A percentile compares a stretch with the other conserved stretches of the same genome.
Conservation (phyloP, 2,329 filamentous ascomycete genomes). For the Trichoderma guizhouense region DNA sequence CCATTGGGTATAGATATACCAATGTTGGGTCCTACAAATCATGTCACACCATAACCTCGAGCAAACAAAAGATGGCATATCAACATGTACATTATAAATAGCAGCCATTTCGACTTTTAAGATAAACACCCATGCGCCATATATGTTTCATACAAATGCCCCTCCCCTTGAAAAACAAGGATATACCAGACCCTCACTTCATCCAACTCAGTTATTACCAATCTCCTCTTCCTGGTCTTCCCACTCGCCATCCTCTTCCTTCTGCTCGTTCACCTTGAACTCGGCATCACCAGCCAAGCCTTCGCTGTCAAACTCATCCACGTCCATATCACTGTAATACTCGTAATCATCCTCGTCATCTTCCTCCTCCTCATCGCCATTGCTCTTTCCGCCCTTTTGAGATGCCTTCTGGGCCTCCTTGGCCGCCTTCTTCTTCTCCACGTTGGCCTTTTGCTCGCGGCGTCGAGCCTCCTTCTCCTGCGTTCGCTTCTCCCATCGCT, state of each 20-base stretch:
- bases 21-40: background rate
- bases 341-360: constrained; percentile 43
- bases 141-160: constrained; percentile 1
- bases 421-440: constrained; percentile 72
- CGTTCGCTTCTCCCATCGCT: constrained; percentile 73
- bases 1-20: background rate
- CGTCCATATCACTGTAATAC: constrained; percentile 44
- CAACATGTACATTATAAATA: constrained; percentile 4
- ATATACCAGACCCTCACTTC: background rate
- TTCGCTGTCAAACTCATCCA: constrained; percentile 51
- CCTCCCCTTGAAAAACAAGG: background rate
- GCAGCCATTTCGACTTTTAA: background rate
- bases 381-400: constrained; percentile 34
- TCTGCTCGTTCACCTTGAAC: constrained; percentile 46
- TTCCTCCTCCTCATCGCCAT: constrained; percentile 39
- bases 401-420: constrained; percentile 41
- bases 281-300: constrained; percentile 49
- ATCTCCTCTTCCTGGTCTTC: constrained; percentile 18
- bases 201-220: background rate
- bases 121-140: constrained; percentile 6
- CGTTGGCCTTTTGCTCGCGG: constrained; percentile 82
- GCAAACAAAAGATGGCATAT: background rate
- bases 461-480: constrained; percentile 79
- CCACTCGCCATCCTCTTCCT: constrained; percentile 47
- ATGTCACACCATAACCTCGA: background rate